Evolutionary conservation across 495 filamentous ascomycete genomes (phyloP), one percentile per base, ranked within the genome.

Genomic region (Astrocystis sublimbata): DNA sequence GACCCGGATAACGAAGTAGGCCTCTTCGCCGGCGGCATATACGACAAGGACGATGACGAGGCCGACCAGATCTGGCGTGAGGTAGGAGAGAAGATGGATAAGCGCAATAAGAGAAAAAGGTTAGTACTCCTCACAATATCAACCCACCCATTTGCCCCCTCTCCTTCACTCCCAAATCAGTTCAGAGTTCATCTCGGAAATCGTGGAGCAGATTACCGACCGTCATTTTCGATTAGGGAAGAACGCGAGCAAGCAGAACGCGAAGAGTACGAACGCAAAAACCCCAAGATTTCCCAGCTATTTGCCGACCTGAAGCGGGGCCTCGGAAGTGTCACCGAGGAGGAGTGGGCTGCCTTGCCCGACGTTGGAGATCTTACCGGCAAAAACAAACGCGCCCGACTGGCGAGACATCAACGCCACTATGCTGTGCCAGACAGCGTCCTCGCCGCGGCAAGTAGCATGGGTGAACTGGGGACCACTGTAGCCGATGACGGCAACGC

Each of bases 401-500:
- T 96, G 72, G 90, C 91, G 58, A 79, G 88, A 54, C 84, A 90
- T 53, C 85, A 96, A 65, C 85, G 92, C 49, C 97, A 96, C 74
- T 99, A 99, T 71, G 96, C 92, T 13, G 94, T 98, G 6, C 94
- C 94, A 2, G 94, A 99, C 76, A 97, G 92, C 64, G 96, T 99
- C 30, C 86, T 99, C 58, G 91, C 92, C 9, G 88, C 89, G 19
- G 93, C 93, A 23, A 79, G 91, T 67, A 89, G 91, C 65, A 81
- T 88, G 0, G 81, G 84, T 1, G 89, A 96, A 66, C 87, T 97
- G 57, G 92, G 91, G 13, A 93, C 91, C 0, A 92, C 88, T 0
- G 83, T 99, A 24, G 81, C 85, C 36, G 92, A 93, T 31, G 92
- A 96, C 65, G 91, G 89, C 15, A 72, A 78, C 13, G 75, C 78